Conservation (phyloP, 1,284 basidiomycete genomes). For the Austroboletus niveus region DNA sequence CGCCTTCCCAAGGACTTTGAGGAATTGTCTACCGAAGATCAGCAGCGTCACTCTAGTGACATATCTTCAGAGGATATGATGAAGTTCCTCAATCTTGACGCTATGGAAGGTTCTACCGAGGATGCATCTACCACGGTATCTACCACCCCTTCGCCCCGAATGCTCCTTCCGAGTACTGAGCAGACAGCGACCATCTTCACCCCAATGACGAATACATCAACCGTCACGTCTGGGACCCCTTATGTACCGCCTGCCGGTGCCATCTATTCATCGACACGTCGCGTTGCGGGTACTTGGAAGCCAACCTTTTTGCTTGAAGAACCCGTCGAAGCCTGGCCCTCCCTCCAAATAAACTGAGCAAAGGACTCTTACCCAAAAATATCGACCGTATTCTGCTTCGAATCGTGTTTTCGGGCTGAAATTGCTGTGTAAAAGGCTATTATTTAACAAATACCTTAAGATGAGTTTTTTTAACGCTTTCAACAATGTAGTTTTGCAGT, state of each 20-base stretch:
- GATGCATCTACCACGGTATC: neutral
- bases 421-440: neutral
- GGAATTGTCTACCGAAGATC: conserved; percentile 8
- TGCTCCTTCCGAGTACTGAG: conserved; percentile 11
- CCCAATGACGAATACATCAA: conserved; percentile 28
- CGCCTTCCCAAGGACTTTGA: conserved; percentile 11
- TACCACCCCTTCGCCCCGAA: conserved; percentile 17
- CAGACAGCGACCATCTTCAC: conserved; percentile 25
- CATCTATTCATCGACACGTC: conserved; percentile 43
- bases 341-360: conserved; percentile 1
- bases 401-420: neutral
- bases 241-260: conserved; percentile 59
- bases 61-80: conserved; percentile 28
- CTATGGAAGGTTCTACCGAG: conserved; percentile 8
- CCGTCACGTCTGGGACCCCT: conserved; percentile 7
- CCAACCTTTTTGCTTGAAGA: conserved; percentile 31
- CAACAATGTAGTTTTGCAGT: neutral
- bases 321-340: conserved; percentile 12
- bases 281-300: conserved; percentile 55
- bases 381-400: neutral
- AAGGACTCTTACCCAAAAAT: no score
- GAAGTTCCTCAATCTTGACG: conserved; percentile 30
- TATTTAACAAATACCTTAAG: neutral
- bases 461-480: neutral
- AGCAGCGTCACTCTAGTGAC: conserved; percentile 21